Base-by-base conservation (phyloP, 176 grass and related monocot genomes). In the Aegilops longissima region DNA sequence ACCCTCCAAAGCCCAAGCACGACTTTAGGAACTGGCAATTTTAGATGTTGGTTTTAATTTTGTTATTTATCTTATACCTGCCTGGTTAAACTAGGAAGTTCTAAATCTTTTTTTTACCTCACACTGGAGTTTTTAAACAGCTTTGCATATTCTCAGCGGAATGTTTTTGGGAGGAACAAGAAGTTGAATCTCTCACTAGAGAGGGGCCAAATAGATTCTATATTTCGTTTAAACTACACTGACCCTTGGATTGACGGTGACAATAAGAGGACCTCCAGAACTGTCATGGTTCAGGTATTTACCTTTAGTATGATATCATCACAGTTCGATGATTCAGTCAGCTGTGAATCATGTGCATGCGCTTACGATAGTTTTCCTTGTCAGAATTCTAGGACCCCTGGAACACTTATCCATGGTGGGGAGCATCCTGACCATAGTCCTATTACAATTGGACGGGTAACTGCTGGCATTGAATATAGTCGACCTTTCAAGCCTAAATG, bases 221-320 rank as follows among this genome's bases (percentile, higher is more conserved):
- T 99, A 75, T 96, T 92, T 86, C 85, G 89, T 45, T 82, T 99
- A 62, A 96, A 93, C 83, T 99, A 94, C 81, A 99, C 89, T 78
- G 92, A 96, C 83, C 97, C 97, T 58, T 99, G 97, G 97, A 99
- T 99, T 61, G 88, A 99, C 70, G 89, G 92, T 9, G 97, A 99
- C 80, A 99, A 97, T 38, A 99, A 93, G 91, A 94, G 94, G 85
- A 99, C 94, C 23, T 99, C 97, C 24, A 92, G 90, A 85, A 86
- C 73, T 62, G 73, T 92, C 62, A 97, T 97, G 94, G 47, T 97
- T 92, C 97, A 97, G 92, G 94, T 99, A 82, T 85, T 69, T 77
- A 77, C 56, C 56, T 73, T 90, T 65, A 65, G 36, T 77, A 77
- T n/a, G 51, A 70, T 49, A 42, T 63, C 18, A 73, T 75, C 40